Conservation (phyloP, 257 asterid genomes). For the Solanum sitiens region DNA sequence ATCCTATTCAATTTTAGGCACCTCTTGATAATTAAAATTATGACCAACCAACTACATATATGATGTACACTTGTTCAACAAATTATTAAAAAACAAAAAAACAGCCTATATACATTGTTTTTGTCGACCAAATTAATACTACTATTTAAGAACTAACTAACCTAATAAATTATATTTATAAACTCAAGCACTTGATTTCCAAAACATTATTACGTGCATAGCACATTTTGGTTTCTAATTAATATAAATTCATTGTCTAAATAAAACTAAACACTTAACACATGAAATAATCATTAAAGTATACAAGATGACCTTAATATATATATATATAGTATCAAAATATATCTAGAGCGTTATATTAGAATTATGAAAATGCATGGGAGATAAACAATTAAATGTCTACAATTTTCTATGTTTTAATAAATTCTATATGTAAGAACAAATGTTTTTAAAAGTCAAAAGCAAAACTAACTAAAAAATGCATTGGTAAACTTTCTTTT, state of each 20-base stretch:
- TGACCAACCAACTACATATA: background rate
- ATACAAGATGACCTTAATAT: background rate
- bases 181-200: background rate
- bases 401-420: background rate
- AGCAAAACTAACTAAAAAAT: background rate
- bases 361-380: background rate
- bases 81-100: background rate
- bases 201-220: background rate
- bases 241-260: background rate
- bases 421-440: background rate
- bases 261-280: background rate
- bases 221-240: background rate
- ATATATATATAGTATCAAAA: too few species aligned
- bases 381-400: background rate
- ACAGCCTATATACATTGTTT: background rate
- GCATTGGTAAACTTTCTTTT: background rate
- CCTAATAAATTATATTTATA: background rate
- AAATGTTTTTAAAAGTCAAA: background rate
- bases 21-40: background rate
- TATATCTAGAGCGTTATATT: background rate
- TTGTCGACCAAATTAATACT: background rate
- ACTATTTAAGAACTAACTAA: background rate
- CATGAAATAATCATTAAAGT: background rate
- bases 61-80: background rate
- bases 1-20: background rate